Conservation (phyloP, 2,329 filamentous ascomycete genomes). For the Aspergillus piperis region DNA sequence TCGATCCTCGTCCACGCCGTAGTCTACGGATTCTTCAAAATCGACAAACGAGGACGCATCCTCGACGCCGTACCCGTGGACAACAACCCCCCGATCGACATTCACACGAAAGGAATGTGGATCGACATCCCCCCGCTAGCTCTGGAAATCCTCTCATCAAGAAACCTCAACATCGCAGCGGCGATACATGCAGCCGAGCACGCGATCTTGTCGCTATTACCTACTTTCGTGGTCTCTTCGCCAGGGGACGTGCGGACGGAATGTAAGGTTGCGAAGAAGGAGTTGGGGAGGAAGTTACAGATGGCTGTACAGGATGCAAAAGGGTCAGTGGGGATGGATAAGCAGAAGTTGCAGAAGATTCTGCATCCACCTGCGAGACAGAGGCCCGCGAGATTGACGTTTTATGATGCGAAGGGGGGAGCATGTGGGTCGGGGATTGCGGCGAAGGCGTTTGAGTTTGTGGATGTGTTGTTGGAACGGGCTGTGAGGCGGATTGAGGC, state of each 20-base stretch:
- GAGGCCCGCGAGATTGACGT: constrained; percentile 82
- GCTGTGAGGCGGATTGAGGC: constrained; percentile 74
- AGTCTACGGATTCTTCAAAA: constrained; percentile 96
- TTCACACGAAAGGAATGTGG: constrained; percentile 90
- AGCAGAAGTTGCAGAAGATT: constrained; percentile 10
- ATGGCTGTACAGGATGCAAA: constrained; percentile 16
- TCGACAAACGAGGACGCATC: constrained; percentile 82
- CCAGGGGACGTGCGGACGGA: constrained; percentile 92
- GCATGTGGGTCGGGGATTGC: constrained; percentile 80
- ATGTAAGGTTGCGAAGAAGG: constrained; percentile 86
- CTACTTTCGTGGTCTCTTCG: constrained; percentile 85
- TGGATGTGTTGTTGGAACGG: constrained; percentile 74
- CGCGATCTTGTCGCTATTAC: constrained; percentile 80
- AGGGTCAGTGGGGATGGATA: not conserved
- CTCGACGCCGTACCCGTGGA: constrained; percentile 83
- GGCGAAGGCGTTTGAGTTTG: constrained; percentile 90
- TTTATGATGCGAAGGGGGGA: constrained; percentile 94
- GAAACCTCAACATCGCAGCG: constrained; percentile 76
- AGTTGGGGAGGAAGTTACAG: constrained; percentile 67
- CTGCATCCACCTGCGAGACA: constrained; percentile 59
- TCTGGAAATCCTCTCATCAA: constrained; percentile 72
- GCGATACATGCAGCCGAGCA: constrained; percentile 96
- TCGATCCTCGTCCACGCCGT: constrained; percentile 81
- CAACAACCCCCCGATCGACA: constrained; percentile 86
- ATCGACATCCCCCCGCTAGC: constrained; percentile 81